These are phyloP conservation scores for Veloboletus limbatus DNA, from an alignment of 1,284 basidiomycete genomes.

Conservation along the genomic window DNA sequence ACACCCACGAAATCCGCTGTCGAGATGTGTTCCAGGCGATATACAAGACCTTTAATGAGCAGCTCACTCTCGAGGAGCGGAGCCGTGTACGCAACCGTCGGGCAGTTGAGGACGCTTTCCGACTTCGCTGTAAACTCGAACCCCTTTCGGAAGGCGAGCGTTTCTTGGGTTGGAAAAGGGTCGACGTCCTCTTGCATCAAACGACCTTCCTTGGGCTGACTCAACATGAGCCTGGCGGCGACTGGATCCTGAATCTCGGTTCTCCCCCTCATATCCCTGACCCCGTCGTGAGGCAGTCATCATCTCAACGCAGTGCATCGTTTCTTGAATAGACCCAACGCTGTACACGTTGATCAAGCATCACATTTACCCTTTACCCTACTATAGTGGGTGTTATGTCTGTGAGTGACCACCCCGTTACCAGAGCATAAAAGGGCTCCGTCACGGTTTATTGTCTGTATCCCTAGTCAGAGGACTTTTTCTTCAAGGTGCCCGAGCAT, in stretches of 20 bases:
- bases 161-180: constrained; percentile 44
- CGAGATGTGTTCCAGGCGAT: constrained; percentile 56
- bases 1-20: constrained; percentile 42
- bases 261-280: constrained; percentile 2
- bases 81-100: constrained; percentile 34
- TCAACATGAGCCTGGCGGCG: constrained; percentile 29
- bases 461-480: too few species aligned
- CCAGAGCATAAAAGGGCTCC: too few species aligned
- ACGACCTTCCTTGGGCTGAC: constrained; percentile 43
- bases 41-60: constrained; percentile 43
- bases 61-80: constrained; percentile 42
- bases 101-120: constrained; percentile 40
- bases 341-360: too few species aligned
- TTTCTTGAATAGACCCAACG: too few species aligned
- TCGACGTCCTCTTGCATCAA: constrained; percentile 47
- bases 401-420: too few species aligned
- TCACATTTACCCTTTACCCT: too few species aligned
- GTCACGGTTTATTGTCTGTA: too few species aligned
- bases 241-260: constrained; percentile 37
- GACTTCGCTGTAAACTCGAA: constrained; percentile 44
- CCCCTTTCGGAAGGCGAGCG: constrained; percentile 38
- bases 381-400: too few species aligned
- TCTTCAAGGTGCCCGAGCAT: too few species aligned
- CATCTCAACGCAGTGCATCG: too few species aligned
- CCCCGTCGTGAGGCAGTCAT: too few species aligned